phyloP scores from a whole-genome alignment of 192 early-diverging fungal genomes.

The Gorgonomyces haynaldii region DNA sequence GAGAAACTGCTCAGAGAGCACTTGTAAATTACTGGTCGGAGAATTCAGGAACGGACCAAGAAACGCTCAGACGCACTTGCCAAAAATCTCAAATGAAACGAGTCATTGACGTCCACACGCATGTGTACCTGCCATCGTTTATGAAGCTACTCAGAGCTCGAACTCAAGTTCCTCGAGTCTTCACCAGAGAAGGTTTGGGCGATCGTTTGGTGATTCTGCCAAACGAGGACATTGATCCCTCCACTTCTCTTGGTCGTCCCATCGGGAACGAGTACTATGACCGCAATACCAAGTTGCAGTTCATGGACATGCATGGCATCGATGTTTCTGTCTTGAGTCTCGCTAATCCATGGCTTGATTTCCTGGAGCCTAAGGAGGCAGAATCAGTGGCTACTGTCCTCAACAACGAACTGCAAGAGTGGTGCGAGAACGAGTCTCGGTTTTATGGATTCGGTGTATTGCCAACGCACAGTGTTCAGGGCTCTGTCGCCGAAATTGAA shows the following conservation, averaged over 20 bases:
- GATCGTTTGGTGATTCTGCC: conserved; percentile 12
- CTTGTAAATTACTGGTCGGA: no score
- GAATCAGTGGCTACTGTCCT: conserved; percentile 11
- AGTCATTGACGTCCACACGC: not conserved
- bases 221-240: conserved; percentile 10
- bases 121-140: not conserved
- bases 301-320: conserved; percentile 16
- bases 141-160: not conserved
- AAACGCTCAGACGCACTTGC: no score
- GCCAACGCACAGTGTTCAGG: conserved; percentile 13
- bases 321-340: conserved; percentile 10
- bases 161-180: conserved; percentile 6
- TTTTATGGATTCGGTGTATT: conserved; percentile 24
- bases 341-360: conserved; percentile 20
- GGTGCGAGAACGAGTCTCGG: conserved; percentile 9
- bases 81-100: no score
- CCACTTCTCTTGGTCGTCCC: conserved; percentile 6
- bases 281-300: conserved; percentile 2
- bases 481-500: conserved; percentile 16
- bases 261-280: conserved; percentile 16
- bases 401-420: conserved; percentile 17
- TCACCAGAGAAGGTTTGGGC: conserved; percentile 6
- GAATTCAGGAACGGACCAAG: no score
- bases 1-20: no score
- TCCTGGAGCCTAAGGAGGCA: conserved; percentile 5